Evolutionary conservation across 2,329 filamentous ascomycete species (phyloP).

Genomic region (Aureobasidium sp.): DNA sequence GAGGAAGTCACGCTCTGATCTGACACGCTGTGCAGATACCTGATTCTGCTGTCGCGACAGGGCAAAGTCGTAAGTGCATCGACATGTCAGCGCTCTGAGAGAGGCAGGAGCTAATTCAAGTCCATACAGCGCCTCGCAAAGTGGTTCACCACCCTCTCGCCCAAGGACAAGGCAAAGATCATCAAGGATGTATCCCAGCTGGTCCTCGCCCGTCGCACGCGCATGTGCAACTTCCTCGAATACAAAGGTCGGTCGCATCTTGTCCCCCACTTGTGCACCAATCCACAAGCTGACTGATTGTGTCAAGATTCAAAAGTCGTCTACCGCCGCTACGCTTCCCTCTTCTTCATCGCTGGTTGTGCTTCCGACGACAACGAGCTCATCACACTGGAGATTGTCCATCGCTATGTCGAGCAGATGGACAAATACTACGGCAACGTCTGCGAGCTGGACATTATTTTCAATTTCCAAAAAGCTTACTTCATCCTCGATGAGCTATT

Average conservation of each 20-base stretch:
- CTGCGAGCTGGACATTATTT: constrained; percentile 98
- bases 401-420: constrained; percentile 99
- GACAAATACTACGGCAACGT: constrained; percentile 99
- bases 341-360: constrained; percentile 98
- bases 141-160: constrained; percentile 97
- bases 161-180: constrained; percentile 98
- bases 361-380: constrained; percentile 96
- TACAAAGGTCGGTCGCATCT: constrained; percentile 70
- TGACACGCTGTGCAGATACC: constrained; percentile 57
- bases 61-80: constrained; percentile 78
- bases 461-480: constrained; percentile 99
- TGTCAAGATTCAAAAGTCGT: constrained; percentile 88
- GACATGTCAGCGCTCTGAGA: neutral
- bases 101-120: constrained; percentile 28
- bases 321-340: constrained; percentile 94
- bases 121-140: constrained; percentile 79
- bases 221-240: constrained; percentile 99
- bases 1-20: neutral
- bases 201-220: constrained; percentile 86
- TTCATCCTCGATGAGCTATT: constrained; percentile 97
- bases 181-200: constrained; percentile 99
- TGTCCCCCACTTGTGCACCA: constrained; percentile 20
- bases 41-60: constrained; percentile 95
- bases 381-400: constrained; percentile 96
- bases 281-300: constrained; percentile 18